These are phyloP conservation scores for Quercus bicolor DNA, from an alignment of 306 rosid species.

Conservation along the genomic window DNA sequence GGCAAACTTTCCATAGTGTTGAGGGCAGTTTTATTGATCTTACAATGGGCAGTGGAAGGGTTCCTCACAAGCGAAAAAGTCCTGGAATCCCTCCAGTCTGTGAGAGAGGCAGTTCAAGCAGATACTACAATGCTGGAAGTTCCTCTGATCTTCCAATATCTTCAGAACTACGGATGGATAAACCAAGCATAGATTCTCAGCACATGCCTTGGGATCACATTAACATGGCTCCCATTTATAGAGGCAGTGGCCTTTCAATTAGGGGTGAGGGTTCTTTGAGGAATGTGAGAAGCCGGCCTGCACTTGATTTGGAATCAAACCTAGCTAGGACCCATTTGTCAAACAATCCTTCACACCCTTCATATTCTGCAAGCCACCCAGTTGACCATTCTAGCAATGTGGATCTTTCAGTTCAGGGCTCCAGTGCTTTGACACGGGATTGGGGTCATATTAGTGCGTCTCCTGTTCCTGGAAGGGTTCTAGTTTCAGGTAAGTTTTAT, in stretches of 20 bases:
- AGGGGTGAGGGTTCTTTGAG: slow-evolving; percentile 67
- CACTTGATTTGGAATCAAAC: slow-evolving; percentile 69
- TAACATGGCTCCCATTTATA: slow-evolving; percentile 46
- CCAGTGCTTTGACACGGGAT: slow-evolving; percentile 47
- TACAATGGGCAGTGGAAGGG: slow-evolving; percentile 67
- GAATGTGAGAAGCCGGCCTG: slow-evolving; percentile 82
- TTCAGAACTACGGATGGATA: slow-evolving; percentile 61
- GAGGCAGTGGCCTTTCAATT: slow-evolving; percentile 63
- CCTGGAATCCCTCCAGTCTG: slow-evolving; percentile 66
- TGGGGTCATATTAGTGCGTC: slow-evolving; percentile 65
- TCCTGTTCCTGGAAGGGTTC: slow-evolving; percentile 49
- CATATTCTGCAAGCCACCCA: slow-evolving; percentile 40
- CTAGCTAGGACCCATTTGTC: slow-evolving; percentile 55
- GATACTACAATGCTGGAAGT: slow-evolving; percentile 57
- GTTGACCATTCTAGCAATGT: slow-evolving; percentile 44
- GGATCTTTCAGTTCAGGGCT: slow-evolving; percentile 51
- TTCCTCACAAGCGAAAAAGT: slow-evolving; percentile 77
- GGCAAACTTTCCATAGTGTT: slow-evolving; percentile 52
- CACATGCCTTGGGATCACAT: slow-evolving; percentile 73
- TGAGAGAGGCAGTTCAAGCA: slow-evolving; percentile 80
- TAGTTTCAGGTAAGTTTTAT: slow-evolving; percentile 46
- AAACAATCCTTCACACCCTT: slow-evolving; percentile 43
- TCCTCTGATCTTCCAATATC: slow-evolving; percentile 58
- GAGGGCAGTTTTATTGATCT: slow-evolving; percentile 69
- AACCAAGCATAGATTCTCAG: slow-evolving; percentile 54